A percentile compares a stretch with the other conserved stretches of the same genome.
Evolutionary conservation across 306 rosid species (phyloP).

Genomic region (Hylodesmum podocarpum): DNA sequence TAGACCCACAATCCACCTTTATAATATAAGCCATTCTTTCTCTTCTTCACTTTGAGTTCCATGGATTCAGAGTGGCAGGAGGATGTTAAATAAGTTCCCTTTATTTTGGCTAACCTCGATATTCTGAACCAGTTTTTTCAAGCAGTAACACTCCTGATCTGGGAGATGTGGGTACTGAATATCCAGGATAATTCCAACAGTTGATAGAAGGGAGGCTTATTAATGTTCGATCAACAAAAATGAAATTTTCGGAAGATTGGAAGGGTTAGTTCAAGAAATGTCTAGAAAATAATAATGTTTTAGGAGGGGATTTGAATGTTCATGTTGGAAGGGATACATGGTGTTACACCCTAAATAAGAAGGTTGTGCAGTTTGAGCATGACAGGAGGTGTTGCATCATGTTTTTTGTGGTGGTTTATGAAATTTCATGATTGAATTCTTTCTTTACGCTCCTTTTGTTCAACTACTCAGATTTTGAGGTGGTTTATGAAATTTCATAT

Average conservation of each 20-base stretch:
- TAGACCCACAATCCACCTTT: no score
- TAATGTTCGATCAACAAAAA: neutral
- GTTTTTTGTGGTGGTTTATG: neutral
- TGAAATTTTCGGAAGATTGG: neutral
- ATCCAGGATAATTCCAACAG: neutral
- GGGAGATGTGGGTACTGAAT: neutral
- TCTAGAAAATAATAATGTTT: neutral
- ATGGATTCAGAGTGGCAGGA: neutral
- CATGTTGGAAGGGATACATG: neutral
- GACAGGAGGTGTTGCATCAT: neutral
- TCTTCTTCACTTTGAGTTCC: neutral
- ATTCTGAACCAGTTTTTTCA: neutral
- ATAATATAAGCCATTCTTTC: neutral
- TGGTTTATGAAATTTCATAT: neutral
- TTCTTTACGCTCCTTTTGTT: neutral
- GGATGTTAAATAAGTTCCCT: neutral
- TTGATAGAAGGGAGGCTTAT: neutral
- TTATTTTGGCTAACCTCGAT: neutral
- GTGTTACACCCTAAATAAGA: neutral
- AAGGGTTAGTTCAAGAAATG: constrained; percentile 1
- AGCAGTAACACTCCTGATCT: neutral
- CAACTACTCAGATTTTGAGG: neutral
- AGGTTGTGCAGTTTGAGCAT: neutral
- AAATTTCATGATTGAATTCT: no score
- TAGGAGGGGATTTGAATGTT: neutral